Evolutionary conservation across 495 filamentous ascomycete genomes (phyloP).

Genomic region (Aspergillus conjunctus): DNA sequence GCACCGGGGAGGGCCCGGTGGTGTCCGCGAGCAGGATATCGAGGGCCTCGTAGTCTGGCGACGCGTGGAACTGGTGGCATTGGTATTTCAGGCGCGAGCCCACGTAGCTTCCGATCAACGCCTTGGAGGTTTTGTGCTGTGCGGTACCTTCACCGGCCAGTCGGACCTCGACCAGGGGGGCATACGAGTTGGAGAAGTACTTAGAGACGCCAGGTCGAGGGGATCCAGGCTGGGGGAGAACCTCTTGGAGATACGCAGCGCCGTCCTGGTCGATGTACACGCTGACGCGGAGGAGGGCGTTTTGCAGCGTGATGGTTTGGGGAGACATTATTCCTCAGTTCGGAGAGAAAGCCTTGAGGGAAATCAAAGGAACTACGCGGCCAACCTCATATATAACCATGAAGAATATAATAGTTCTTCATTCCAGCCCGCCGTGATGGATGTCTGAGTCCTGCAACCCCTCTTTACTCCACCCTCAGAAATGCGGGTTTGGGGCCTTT

Average conservation of each 20-base stretch:
- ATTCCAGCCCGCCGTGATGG: neutral
- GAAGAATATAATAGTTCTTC: neutral
- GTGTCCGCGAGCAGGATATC: slow-evolving; percentile 14
- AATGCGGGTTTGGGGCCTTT: neutral
- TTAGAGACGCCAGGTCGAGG: slow-evolving; percentile 11
- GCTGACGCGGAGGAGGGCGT: slow-evolving; percentile 7
- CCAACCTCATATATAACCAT: neutral
- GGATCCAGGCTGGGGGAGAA: neutral
- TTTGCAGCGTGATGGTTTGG: slow-evolving; percentile 12
- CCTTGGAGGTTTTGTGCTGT: slow-evolving; percentile 25
- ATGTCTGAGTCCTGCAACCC: too few relatives aligned
- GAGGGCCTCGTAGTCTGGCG: neutral
- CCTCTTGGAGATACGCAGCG: slow-evolving; percentile 11
- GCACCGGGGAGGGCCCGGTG: slow-evolving; percentile 5
- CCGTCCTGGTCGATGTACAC: slow-evolving; percentile 13
- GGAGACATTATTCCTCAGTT: neutral
- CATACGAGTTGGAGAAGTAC: slow-evolving; percentile 13
- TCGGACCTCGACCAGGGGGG: slow-evolving; percentile 24
- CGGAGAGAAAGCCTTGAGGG: neutral
- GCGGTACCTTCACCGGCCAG: slow-evolving; percentile 27
- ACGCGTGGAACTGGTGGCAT: slow-evolving; percentile 8
- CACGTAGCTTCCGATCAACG: slow-evolving; percentile 22
- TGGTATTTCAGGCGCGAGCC: slow-evolving; percentile 20
- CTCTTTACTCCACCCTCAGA: neutral
- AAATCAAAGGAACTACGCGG: neutral